Percentiles rank a stretch among this genome's conserved stretches.
Evolutionary conservation across 768 basidiomycete genomes (phyloP).

Genomic region (Suillus clintonianus): DNA sequence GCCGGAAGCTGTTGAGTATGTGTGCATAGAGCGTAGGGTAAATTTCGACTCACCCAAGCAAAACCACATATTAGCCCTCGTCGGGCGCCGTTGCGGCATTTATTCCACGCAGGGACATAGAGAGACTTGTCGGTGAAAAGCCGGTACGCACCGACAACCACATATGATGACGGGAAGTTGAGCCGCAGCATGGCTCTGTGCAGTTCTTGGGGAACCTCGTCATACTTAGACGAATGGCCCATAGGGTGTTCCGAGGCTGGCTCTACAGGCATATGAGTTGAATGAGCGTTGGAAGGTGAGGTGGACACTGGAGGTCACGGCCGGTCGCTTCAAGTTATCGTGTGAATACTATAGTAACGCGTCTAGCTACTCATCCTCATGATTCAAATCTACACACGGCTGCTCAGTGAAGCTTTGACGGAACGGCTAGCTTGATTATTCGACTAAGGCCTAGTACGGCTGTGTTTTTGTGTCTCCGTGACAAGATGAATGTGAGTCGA

Average conservation of each 20-base stretch:
- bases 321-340: not conserved
- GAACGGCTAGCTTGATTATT: too few relatives aligned
- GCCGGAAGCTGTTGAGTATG: not conserved
- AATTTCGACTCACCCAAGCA: slow-evolving; percentile 56
- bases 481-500: too few relatives aligned
- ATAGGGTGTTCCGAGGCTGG: not conserved
- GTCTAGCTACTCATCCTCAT: too few relatives aligned
- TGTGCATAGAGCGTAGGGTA: not conserved
- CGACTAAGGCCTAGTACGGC: too few relatives aligned
- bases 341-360: too few relatives aligned
- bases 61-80: slow-evolving; percentile 71
- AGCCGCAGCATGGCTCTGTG: slow-evolving; percentile 61
- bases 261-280: not conserved
- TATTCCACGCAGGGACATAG: slow-evolving; percentile 79
- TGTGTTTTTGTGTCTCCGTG: too few relatives aligned
- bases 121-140: slow-evolving; percentile 73
- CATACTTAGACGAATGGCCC: not conserved
- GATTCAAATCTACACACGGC: too few relatives aligned
- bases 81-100: slow-evolving; percentile 75
- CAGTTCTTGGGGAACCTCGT: slow-evolving; percentile 48
- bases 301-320: not conserved
- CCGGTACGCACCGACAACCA: slow-evolving; percentile 82
- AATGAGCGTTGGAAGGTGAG: not conserved
- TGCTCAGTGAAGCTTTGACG: too few relatives aligned
- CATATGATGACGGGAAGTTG: slow-evolving; percentile 80